phyloP scores from a whole-genome alignment of 768 basidiomycete genomes.

The Sporobolomyces pararoseus region DNA sequence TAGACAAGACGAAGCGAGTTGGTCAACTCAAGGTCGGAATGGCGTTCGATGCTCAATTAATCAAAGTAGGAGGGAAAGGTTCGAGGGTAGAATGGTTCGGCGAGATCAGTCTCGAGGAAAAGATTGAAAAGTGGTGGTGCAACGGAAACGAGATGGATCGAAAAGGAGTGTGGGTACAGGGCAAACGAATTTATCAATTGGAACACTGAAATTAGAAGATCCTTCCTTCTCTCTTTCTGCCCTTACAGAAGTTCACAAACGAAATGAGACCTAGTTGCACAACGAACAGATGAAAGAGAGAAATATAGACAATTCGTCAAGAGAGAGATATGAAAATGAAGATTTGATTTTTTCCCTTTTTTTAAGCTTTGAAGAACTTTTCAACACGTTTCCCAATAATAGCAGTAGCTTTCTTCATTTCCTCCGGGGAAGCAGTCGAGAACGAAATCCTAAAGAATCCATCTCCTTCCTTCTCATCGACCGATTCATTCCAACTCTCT shows the following conservation, averaged over 20 bases:
- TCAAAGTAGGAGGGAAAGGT: constrained; percentile 44
- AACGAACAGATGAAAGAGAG: background rate
- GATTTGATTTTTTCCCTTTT: background rate
- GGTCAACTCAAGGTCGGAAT: constrained; percentile 46
- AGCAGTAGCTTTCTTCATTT: constrained; percentile 20
- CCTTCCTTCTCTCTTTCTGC: too few relatives aligned
- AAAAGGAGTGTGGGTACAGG: constrained; percentile 61
- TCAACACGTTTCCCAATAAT: constrained; percentile 8
- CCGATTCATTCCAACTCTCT: background rate
- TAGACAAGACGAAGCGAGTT: constrained; percentile 47
- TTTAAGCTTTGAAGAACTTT: constrained; percentile 21
- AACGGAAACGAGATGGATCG: constrained; percentile 69
- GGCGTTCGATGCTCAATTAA: constrained; percentile 49
- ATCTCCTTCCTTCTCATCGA: constrained; percentile 8
- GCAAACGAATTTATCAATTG: constrained; percentile 26
- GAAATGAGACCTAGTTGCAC: constrained; percentile 12
- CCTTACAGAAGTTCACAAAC: too few relatives aligned
- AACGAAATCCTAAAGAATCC: constrained; percentile 39
- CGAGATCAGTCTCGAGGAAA: constrained; percentile 57
- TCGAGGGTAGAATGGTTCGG: constrained; percentile 57
- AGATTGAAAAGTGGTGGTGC: constrained; percentile 89
- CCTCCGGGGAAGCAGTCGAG: constrained; percentile 12
- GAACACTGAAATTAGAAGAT: too few relatives aligned
- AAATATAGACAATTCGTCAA: background rate
- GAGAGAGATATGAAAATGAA: background rate